A percentile compares a stretch with the other conserved stretches of the same genome.
phyloP scores from a whole-genome alignment of 2,329 filamentous ascomycete species.

The Claviceps purpurea region DNA sequence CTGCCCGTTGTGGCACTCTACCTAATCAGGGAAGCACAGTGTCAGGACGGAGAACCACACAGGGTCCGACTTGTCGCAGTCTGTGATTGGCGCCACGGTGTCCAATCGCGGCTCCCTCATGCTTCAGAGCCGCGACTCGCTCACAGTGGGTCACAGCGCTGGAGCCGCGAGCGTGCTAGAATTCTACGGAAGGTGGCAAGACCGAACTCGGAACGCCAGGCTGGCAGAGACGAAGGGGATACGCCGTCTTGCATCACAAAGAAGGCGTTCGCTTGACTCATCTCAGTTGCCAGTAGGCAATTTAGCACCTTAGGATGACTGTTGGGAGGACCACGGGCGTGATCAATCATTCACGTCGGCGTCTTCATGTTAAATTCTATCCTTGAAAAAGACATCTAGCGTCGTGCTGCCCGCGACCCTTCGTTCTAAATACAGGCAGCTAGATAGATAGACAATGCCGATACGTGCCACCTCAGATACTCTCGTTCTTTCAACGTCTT shows the following conservation, averaged over 20 bases:
- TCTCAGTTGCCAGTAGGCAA: too few relatives aligned
- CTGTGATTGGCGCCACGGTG: slow-evolving; percentile 7
- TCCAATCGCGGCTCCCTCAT: slow-evolving; percentile 1
- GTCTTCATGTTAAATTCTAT: background rate
- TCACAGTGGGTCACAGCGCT: background rate
- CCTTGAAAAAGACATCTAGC: background rate
- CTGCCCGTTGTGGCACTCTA: background rate
- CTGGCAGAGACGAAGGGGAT: too few relatives aligned
- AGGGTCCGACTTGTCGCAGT: slow-evolving; percentile 2
- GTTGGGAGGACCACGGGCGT: background rate
- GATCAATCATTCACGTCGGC: background rate
- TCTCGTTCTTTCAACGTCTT: background rate
- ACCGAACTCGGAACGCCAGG: too few relatives aligned
- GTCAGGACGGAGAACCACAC: background rate
- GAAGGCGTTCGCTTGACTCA: background rate
- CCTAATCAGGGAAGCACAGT: background rate
- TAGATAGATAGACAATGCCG: background rate
- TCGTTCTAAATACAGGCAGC: background rate
- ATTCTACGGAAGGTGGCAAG: background rate
- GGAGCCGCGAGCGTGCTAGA: background rate
- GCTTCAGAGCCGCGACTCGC: background rate
- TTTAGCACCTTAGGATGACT: background rate
- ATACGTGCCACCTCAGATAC: background rate
- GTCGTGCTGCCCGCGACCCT: background rate
- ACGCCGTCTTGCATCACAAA: background rate